Base-by-base conservation (phyloP, 1,139 yeast species). In the Blastobotrys aristatus region DNA sequence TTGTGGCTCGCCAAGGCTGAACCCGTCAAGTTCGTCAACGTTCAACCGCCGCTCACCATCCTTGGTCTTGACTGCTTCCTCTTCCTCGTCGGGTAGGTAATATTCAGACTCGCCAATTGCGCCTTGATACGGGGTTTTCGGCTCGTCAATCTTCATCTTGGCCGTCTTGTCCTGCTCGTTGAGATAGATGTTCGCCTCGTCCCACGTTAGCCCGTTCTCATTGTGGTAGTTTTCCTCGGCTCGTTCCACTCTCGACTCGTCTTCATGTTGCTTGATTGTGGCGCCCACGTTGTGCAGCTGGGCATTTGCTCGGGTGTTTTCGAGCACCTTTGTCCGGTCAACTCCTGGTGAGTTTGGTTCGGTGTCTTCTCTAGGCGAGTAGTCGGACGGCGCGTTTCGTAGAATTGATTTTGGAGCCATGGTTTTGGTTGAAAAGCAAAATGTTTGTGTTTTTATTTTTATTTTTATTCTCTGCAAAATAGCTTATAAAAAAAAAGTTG, bases 81-180 rank as follows among this genome's bases (percentile, higher is more conserved):
- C 82, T 35, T 82, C 92, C 44, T 80, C 84, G 54, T 82, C 90
- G 2, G 76, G 77, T 54, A 79, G 75, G 62, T 89, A 89, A 63
- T 90, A 94, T 57, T 90, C 97, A 11, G 79, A 77, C 2, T 94
- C 95, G 58, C 87, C 85, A 39, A 87, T 85, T 0, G 97, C 95
- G 18, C 95, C 96, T 62, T 87, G 95, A 63, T 85, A 92, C 2
- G 98, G 98, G 1, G 98, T 92, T 71, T 92, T 92, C 32, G 98
- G 98, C 66, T 92, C 98, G 59, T 88, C 95, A 44, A 92, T 89
- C 65, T 80, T 78, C 90, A 84, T 84, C 38, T 87, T 82, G 30
- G 90, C 79, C 27, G 76, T 69, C 63, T 83, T 80, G 57, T 82
- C 87, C 60, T 77, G 82, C 62, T 84, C 92, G 17, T 84, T 75